Evolutionary conservation across 495 filamentous ascomycete genomes (phyloP), one percentile per base, ranked within the genome.

Genomic region (Tuber umbilicatum): DNA sequence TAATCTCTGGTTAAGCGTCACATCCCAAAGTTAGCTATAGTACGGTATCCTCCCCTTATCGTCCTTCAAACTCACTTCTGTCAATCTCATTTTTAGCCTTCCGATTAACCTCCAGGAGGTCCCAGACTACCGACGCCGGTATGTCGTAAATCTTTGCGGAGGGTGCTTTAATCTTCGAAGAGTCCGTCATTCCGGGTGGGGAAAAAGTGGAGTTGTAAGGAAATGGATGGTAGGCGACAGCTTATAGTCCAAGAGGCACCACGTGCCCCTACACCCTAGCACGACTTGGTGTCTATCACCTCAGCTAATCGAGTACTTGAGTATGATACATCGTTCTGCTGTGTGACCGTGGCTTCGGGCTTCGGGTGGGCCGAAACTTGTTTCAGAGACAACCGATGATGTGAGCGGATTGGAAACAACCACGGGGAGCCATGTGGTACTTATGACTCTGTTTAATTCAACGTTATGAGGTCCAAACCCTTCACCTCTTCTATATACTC

Each of bases 181-280:
- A 64, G 55, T 31, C 55, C 5, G 55, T 27, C 55, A 64, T 64
- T 64, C 31, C 6, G 27, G n/a, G 55, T 64, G 55, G n/a, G 55
- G n/a, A 64, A 64, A 64, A 64, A 31, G 55, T 64, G 55, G 55
- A 64, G 55, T 64, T 12, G 55, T 64, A 31, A n/a, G n/a, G 55
- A 64, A 64, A 3, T 5, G 55, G n/a, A 64, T 31, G 10, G 2
- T 16, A 64, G 55, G n/a, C 55, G 27, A 64, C 55, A n/a, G 55
- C 10, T 64, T 64, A 31, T 64, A 64, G n/a, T 64, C 2, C 27
- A 64, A 12, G 55, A 64, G 9, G 16, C 31, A 12, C 55, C 55
- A 64, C 55, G 55, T 64, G 55, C 55, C 55, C 12, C n/a, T 31
- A 31, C 55, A 64, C 12, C n/a, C 55, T 64, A 5, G 55, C n/a